Conservation (phyloP, 2,329 filamentous ascomycete genomes). For the Alternaria ventricosa region DNA sequence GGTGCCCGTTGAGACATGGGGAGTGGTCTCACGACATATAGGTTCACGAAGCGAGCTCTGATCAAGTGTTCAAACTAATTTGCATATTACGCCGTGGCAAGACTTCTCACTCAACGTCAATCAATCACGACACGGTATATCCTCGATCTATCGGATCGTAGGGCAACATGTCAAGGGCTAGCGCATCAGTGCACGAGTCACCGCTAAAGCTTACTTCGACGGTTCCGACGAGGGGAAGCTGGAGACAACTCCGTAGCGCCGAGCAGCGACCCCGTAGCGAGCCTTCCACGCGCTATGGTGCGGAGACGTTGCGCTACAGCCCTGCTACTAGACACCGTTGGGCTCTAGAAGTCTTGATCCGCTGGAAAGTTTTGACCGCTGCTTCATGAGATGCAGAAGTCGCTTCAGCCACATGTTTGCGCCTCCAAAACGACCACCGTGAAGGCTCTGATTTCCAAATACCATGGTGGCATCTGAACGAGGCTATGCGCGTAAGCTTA, state of each 20-base stretch:
- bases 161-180: not conserved
- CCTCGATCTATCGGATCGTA: not conserved
- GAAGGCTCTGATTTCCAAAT: not conserved
- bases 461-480: not conserved
- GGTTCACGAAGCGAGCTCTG: not conserved
- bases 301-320: not conserved
- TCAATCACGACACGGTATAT: not conserved
- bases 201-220: not conserved
- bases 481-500: not conserved
- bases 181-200: not conserved
- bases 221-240: not conserved
- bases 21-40: not conserved
- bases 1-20: not conserved
- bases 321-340: not conserved
- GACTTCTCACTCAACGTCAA: not conserved
- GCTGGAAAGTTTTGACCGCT: slow-evolving; percentile 1
- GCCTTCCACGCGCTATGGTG: not conserved
- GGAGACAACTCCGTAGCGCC: slow-evolving; percentile 5
- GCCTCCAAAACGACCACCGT: not conserved
- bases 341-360: not conserved
- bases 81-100: not conserved
- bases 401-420: not conserved
- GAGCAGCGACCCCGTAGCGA: not conserved
- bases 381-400: not conserved
- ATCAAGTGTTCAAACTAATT: not conserved